Evolutionary conservation across 805 yeast species (phyloP).

Genomic region (Candida vaughaniae): DNA sequence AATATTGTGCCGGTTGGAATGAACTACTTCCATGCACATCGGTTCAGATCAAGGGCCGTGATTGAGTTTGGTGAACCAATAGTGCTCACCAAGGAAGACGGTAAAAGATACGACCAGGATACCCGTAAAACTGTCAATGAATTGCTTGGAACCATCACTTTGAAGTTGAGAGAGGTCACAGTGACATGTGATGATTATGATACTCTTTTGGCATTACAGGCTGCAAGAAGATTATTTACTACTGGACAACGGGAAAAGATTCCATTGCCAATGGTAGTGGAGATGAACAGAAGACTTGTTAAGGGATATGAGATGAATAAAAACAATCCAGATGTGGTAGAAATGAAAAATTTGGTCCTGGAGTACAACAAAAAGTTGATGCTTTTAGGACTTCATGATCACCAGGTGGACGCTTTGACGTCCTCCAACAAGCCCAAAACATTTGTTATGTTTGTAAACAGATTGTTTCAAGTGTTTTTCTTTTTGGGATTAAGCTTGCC

Average conservation of each 20-base stretch:
- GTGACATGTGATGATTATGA: conserved; percentile 43
- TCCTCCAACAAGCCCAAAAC: conserved; percentile 20
- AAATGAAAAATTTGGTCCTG: conserved; percentile 28
- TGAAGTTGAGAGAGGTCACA: conserved; percentile 38
- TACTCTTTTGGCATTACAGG: conserved; percentile 42
- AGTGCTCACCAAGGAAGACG: conserved; percentile 28
- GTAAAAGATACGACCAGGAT: conserved; percentile 24
- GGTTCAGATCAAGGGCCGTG: conserved; percentile 41
- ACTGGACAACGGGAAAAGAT: conserved; percentile 30
- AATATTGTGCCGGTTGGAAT: conserved; percentile 41
- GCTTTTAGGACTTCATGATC: conserved; percentile 38
- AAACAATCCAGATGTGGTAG: conserved; percentile 33
- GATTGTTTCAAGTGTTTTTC: conserved; percentile 27
- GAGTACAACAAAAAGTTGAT: conserved; percentile 32
- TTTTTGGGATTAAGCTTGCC: conserved; percentile 37
- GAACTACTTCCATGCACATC: conserved; percentile 43
- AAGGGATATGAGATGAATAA: conserved; percentile 35
- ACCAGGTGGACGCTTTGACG: conserved; percentile 35
- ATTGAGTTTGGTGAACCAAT: conserved; percentile 44
- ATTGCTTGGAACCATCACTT: conserved; percentile 28
- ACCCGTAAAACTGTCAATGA: conserved; percentile 26
- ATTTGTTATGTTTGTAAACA: conserved; percentile 21
- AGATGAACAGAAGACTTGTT: conserved; percentile 39
- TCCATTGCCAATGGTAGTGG: conserved; percentile 43
- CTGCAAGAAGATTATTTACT: conserved; percentile 41